phyloP scores from a whole-genome alignment of 805 yeast genomes.

The Ogataea pilisensis region DNA sequence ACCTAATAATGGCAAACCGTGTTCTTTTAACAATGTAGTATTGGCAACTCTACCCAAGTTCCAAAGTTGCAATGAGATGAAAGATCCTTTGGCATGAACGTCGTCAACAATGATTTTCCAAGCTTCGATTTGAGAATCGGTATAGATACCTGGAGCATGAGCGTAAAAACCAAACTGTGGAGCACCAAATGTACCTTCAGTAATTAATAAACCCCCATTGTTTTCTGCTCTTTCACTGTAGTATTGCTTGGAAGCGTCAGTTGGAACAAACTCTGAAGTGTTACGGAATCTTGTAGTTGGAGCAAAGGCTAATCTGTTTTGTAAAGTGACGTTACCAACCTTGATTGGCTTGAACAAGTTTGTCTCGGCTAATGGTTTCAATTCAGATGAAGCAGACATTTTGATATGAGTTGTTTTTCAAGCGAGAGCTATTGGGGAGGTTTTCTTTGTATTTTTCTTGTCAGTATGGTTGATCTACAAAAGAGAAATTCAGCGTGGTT shows the following conservation, averaged over 20 bases:
- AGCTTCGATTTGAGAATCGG: constrained; percentile 38
- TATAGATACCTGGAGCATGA: constrained; percentile 47
- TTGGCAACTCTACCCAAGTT: constrained; percentile 36
- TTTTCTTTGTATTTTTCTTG: too few species aligned
- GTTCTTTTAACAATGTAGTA: constrained; percentile 32
- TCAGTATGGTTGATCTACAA: too few species aligned
- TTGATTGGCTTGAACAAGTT: constrained; percentile 38
- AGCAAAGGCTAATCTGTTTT: constrained; percentile 41
- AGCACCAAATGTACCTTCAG: constrained; percentile 52
- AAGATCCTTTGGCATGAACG: constrained; percentile 46
- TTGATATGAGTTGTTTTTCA: too few species aligned
- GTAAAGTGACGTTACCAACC: constrained; percentile 33
- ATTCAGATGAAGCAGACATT: neutral
- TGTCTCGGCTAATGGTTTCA: constrained; percentile 2
- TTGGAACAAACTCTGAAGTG: constrained; percentile 32
- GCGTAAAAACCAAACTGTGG: constrained; percentile 38
- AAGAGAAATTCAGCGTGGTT: too few species aligned
- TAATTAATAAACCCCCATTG: constrained; percentile 54
- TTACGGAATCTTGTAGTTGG: constrained; percentile 47
- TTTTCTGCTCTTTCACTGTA: constrained; percentile 49
- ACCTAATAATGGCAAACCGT: constrained; percentile 32
- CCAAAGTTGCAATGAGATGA: constrained; percentile 47
- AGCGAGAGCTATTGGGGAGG: too few species aligned
- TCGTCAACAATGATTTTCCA: constrained; percentile 45
- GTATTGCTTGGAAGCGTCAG: constrained; percentile 43